phyloP scores from a whole-genome alignment of 2,329 filamentous ascomycete species.

The Tympanopsis confertula region DNA sequence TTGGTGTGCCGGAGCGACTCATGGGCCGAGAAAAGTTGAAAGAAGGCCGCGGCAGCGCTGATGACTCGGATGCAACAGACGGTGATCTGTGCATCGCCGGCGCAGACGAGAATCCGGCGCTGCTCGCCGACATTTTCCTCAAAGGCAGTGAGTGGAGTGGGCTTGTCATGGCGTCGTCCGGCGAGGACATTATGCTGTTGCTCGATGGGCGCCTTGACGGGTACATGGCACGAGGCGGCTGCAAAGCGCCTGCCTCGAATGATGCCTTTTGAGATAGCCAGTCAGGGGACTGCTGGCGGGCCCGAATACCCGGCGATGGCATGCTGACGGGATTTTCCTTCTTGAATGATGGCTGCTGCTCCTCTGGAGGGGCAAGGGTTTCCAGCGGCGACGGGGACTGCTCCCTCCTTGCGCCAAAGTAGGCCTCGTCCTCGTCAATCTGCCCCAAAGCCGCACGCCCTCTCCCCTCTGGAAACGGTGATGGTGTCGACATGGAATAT shows the following conservation, averaged over 20 bases:
- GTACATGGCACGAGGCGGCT: conserved; percentile 36
- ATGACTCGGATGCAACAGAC: conserved; percentile 74
- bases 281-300: conserved; percentile 28
- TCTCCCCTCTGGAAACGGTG: conserved; percentile 23
- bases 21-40: conserved; percentile 92
- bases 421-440: conserved; percentile 23
- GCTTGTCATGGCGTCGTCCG: conserved; percentile 52
- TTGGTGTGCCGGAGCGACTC: conserved; percentile 58
- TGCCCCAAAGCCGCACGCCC: conserved; percentile 27
- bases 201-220: conserved; percentile 36
- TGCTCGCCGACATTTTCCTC: conserved; percentile 71
- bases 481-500: conserved; percentile 30
- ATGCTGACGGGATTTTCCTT: conserved; percentile 19
- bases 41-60: conserved; percentile 60
- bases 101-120: conserved; percentile 30
- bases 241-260: conserved; percentile 36
- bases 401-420: conserved; percentile 43
- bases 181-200: conserved; percentile 51
- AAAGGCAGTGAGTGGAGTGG: conserved; percentile 52
- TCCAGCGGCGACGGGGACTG: conserved; percentile 44
- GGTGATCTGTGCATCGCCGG: conserved; percentile 57
- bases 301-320: conserved; percentile 14
- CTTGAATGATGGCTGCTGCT: conserved; percentile 14
- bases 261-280: conserved; percentile 27
- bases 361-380: conserved; percentile 12